phyloP scores from a whole-genome alignment of 495 filamentous ascomycete genomes.

The Letharia columbiana region DNA sequence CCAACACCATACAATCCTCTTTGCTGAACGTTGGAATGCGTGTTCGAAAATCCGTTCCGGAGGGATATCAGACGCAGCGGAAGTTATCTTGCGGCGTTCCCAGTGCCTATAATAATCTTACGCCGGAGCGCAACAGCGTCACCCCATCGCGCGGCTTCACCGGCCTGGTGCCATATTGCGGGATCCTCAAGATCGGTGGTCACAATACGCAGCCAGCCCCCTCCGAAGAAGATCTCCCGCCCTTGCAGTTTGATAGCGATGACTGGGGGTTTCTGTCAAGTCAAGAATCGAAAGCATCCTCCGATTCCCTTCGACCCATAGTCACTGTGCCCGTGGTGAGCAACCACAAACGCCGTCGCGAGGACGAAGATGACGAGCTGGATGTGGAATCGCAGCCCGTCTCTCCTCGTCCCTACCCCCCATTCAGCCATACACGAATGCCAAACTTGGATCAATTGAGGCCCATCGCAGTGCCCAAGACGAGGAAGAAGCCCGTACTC shows the following conservation, averaged over 20 bases:
- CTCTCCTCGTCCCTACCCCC: slow-evolving; percentile 4
- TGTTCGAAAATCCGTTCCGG: slow-evolving; percentile 80
- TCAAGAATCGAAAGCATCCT: slow-evolving; percentile 35
- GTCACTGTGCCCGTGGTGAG: not conserved
- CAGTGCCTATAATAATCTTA: slow-evolving; percentile 2
- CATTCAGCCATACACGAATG: slow-evolving; percentile 18
- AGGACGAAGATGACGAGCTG: slow-evolving; percentile 21
- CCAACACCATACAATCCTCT: slow-evolving; percentile 59
- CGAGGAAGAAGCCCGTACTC: slow-evolving; percentile 7
- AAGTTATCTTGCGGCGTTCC: slow-evolving; percentile 28
- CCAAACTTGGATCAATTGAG: slow-evolving; percentile 14
- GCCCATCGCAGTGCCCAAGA: slow-evolving; percentile 8
- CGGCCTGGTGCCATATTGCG: slow-evolving; percentile 70
- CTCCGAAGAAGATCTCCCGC: slow-evolving; percentile 31
- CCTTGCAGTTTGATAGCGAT: slow-evolving; percentile 33
- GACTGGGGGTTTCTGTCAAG: slow-evolving; percentile 30
- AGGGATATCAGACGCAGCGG: slow-evolving; percentile 74
- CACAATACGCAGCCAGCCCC: slow-evolving; percentile 21
- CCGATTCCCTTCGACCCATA: not conserved
- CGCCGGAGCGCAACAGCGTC: slow-evolving; percentile 8
- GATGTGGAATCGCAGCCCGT: slow-evolving; percentile 5
- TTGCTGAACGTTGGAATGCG: slow-evolving; percentile 87
- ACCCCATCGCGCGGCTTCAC: slow-evolving; percentile 12
- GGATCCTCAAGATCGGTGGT: slow-evolving; percentile 55
- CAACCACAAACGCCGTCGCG: slow-evolving; percentile 13